Conservation (phyloP, 2,329 filamentous ascomycete species). For the Aspergillus bombycis region DNA sequence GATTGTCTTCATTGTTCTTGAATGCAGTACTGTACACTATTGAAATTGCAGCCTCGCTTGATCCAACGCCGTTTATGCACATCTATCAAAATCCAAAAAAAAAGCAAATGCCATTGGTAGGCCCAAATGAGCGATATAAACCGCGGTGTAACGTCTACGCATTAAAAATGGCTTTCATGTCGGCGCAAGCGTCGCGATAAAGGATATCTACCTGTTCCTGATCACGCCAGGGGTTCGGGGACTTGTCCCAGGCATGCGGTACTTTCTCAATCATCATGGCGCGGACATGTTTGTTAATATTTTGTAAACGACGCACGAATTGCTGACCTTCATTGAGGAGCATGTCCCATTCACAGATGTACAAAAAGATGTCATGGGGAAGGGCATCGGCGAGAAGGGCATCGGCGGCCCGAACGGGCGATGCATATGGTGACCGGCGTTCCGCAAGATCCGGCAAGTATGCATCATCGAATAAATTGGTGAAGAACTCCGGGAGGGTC, state of each 20-base stretch:
- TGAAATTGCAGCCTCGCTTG: background rate
- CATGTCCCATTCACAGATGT: slow-evolving; percentile 70
- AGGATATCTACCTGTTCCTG: slow-evolving; percentile 45
- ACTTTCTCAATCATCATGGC: slow-evolving; percentile 50
- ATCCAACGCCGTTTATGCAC: background rate
- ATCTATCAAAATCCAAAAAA: background rate
- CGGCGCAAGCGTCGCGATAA: slow-evolving; percentile 48
- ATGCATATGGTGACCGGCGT: slow-evolving; percentile 61
- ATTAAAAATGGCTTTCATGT: slow-evolving; percentile 48
- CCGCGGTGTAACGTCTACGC: slow-evolving; percentile 14
- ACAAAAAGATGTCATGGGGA: slow-evolving; percentile 64
- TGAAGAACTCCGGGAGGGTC: slow-evolving; percentile 52
- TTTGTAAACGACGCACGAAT: slow-evolving; percentile 46
- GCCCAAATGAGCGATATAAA: background rate
- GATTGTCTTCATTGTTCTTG: background rate
- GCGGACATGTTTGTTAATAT: slow-evolving; percentile 48
- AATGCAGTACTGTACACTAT: background rate
- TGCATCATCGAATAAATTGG: slow-evolving; percentile 52
- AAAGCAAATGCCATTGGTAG: background rate
- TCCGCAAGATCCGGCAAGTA: slow-evolving; percentile 51
- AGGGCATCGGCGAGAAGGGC: slow-evolving; percentile 56
- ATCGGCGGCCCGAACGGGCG: slow-evolving; percentile 59
- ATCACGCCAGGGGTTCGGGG: slow-evolving; percentile 51
- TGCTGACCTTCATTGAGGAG: slow-evolving; percentile 60
- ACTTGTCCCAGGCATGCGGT: slow-evolving; percentile 55